Evolutionary conservation across 192 early-diverging fungal species (phyloP).

Genomic region (Gonapodya prolifera): DNA sequence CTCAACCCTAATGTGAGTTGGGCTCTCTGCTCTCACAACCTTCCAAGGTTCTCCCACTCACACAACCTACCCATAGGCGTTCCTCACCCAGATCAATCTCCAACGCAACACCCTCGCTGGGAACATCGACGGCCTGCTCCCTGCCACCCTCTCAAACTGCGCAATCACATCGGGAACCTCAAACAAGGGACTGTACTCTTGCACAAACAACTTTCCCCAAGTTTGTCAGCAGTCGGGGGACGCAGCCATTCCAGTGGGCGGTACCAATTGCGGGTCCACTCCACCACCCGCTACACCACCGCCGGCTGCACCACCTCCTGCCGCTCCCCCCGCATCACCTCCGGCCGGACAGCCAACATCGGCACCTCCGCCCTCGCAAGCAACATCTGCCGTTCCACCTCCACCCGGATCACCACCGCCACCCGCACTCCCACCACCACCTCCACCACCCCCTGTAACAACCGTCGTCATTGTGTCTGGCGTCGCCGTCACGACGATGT

Average conservation of each 20-base stretch:
- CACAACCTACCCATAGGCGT: too few species aligned
- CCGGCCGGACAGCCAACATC: not conserved
- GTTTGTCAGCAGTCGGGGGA: not conserved
- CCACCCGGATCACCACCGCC: not conserved
- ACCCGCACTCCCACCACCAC: not conserved
- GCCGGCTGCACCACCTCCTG: not conserved
- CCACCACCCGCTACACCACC: not conserved
- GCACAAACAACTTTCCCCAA: not conserved
- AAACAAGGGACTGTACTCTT: not conserved
- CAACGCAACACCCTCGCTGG: not conserved
- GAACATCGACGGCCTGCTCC: not conserved
- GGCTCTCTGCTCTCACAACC: not conserved
- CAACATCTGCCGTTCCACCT: not conserved
- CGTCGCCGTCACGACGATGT: not conserved
- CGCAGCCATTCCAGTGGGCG: not conserved
- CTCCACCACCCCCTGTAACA: not conserved
- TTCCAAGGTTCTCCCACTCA: too few species aligned
- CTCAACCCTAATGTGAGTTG: not conserved
- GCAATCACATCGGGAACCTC: not conserved
- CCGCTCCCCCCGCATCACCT: too few species aligned
- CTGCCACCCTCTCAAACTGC: not conserved
- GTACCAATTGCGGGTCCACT: not conserved
- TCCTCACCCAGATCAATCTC: not conserved
- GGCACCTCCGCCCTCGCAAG: not conserved
- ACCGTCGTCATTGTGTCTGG: not conserved